Conservation (phyloP, 1,284 basidiomycete genomes). For the Cystobasidium pallidum region DNA sequence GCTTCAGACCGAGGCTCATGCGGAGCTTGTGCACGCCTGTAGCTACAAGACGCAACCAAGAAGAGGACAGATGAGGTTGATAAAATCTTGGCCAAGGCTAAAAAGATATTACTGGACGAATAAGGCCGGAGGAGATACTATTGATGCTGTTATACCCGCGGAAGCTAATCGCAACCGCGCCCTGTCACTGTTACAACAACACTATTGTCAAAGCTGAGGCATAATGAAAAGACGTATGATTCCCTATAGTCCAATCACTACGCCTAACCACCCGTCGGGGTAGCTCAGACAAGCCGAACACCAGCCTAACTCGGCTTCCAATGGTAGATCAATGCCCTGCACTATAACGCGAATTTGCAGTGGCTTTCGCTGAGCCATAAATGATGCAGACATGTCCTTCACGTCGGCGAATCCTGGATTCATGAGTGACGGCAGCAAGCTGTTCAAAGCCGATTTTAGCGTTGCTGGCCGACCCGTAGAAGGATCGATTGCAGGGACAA, state of each 20-base stretch:
- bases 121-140: neutral
- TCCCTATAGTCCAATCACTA: slow-evolving; percentile 56
- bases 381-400: slow-evolving; percentile 29
- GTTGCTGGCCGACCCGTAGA: slow-evolving; percentile 21
- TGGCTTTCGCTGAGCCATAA: slow-evolving; percentile 61
- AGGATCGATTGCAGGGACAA: slow-evolving; percentile 74
- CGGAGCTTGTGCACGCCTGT: neutral
- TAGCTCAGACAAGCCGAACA: slow-evolving; percentile 84
- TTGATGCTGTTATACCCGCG: no score
- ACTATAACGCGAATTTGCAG: slow-evolving; percentile 64
- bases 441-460: slow-evolving; percentile 52
- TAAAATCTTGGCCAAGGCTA: slow-evolving; percentile 50
- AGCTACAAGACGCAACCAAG: slow-evolving; percentile 52
- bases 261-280: slow-evolving; percentile 90
- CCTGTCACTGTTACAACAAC: slow-evolving; percentile 11
- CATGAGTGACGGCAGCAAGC: slow-evolving; percentile 58
- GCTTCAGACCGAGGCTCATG: neutral
- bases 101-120: slow-evolving; percentile 49
- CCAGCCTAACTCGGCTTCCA: slow-evolving; percentile 90
- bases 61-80: slow-evolving; percentile 52
- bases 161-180: no score
- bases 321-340: slow-evolving; percentile 83
- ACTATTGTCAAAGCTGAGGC: neutral
- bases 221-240: neutral
- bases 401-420: slow-evolving; percentile 59